Base-by-base conservation (phyloP, 441 rosid genomes). In the Croton laevigatus region DNA sequence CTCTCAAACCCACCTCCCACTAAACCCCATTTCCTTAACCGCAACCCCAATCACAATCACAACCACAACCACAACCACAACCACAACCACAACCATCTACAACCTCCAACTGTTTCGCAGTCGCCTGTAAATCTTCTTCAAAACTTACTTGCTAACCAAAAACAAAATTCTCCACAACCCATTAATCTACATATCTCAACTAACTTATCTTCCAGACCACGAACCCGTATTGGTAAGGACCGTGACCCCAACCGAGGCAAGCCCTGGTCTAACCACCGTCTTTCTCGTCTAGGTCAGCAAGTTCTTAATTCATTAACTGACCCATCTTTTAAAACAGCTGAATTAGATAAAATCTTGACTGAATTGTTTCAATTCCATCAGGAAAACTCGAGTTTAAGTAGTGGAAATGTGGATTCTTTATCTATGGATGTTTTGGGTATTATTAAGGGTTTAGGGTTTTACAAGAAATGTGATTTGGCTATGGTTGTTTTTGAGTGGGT, bases 401-500 rank as follows among this genome's bases (percentile, higher is more conserved):
- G 27, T 58, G 77, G 58, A 9, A 76, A 74, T 44, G 34, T 36
- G 10, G 75, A 75, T 17, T 22, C 70, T 71, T 65, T 84, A 53
- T 69, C 89, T 32, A 17, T 62, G 59, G 95, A 90, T 62, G 77
- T 89, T 45, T 73, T 90, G 62, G 97, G 89, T 42, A 73, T 94
- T 62, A 82, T 94, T 7, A 88, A 87, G 81, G 90, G 91, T 78
- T 90, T 94, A 75, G 93, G 89, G 69, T 90, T 81, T 78, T 72
- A 87, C 72, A 86, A 84, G 86, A 94, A 82, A 64, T 61, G 70
- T 40, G 91, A 86, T 74, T 69, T 85, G 82, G 97, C 97, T 10
- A 68, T 88, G 66, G 53, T 75, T 66, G 93, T 83, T 72, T 88
- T 94, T 78, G 89, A 88, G 62, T 94, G 97, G 97, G 80, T 90